Evolutionary conservation across 345 rosid species (phyloP), one percentile per base, ranked within the genome.

Genomic region (Sisymbrium irio): DNA sequence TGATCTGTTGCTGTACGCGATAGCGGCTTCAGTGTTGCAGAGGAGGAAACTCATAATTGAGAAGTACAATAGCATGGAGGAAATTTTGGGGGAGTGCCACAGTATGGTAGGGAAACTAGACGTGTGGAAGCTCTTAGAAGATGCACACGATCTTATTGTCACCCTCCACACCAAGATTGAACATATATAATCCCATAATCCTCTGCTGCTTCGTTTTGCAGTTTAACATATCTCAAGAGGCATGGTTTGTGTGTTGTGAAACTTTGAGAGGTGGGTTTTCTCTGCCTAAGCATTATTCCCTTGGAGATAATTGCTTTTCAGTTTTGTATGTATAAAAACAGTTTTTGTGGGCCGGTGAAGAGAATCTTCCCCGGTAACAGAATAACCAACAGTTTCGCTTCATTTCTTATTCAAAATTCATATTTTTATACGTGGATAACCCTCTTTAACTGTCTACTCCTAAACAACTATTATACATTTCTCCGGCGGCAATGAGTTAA

Each of bases 121-220:
- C 66, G 85, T 96, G 69, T 89, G 97, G 99, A 96, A 90, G 87
- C 98, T 96, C 74, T 77, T 96, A 15, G 92, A 88, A 28, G 99
- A 90, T 76, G 99, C 99, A 3, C 96, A 92, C 22, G 80, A 87
- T 71, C 85, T 96, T 84, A 90, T 96, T 41, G 84, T 88, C 40
- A 86, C 84, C 57, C 89, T 96, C 61, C 97, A 90, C n/a, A 81
- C 85, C 77, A 92, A 92, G 82, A 84, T 92, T 19, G 79, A 89
- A 78, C 66, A 83, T 44, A 83, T 44, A 75, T 86, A 9, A 76
- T 83, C 36, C 54, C 80, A 76, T 71, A 25, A 40, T n/a, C 18
- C 3, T 27, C 13, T 22, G 33, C 33, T 30, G 33, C 33, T 30
- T 6, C 6, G 33, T 30, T 30, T 30, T 5, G 33, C 7, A 7